Percentiles rank a stretch among this genome's conserved stretches.
These are phyloP conservation scores for Fomitopsis schrenkii DNA, from an alignment of 1,284 basidiomycete genomes.

Conservation along the genomic window DNA sequence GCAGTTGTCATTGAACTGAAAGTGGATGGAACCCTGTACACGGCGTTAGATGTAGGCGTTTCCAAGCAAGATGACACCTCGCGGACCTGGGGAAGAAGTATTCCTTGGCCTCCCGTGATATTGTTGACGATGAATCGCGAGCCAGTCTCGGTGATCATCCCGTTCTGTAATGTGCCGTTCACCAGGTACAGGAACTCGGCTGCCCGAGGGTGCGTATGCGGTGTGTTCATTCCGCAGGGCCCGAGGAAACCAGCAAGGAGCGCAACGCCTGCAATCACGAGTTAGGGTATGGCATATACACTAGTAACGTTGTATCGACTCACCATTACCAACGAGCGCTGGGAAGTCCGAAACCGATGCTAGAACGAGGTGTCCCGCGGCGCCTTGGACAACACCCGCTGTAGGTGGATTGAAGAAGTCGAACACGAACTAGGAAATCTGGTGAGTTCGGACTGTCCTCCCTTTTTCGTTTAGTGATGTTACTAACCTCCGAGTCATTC, in stretches of 20 bases:
- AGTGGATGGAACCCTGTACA: constrained; percentile 31
- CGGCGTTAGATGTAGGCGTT: not conserved
- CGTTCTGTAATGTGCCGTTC: constrained; percentile 29
- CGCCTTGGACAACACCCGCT: constrained; percentile 13
- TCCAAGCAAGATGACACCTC: not conserved
- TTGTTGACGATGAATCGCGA: constrained; percentile 31
- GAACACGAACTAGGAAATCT: constrained; percentile 22
- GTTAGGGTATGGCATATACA: not conserved
- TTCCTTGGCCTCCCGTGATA: constrained; percentile 28
- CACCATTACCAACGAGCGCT: constrained; percentile 22
- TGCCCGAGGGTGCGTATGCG: constrained; percentile 35
- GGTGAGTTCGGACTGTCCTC: not conserved
- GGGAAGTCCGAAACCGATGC: constrained; percentile 26
- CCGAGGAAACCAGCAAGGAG: constrained; percentile 25
- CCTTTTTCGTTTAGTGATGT: not conserved
- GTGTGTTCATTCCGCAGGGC: constrained; percentile 35
- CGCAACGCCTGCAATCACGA: constrained; percentile 15
- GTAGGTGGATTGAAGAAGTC: constrained; percentile 23
- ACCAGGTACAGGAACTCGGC: constrained; percentile 33
- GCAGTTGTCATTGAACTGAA: constrained; percentile 31
- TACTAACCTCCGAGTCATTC: constrained; percentile 23
- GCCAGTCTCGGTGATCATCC: constrained; percentile 33
- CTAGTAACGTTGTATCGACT: not conserved
- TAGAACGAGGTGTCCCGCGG: constrained; percentile 22
- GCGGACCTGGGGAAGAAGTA: constrained; percentile 27